phyloP scores from a whole-genome alignment of 805 yeast species.

The Barnettozyma botsteinii region DNA sequence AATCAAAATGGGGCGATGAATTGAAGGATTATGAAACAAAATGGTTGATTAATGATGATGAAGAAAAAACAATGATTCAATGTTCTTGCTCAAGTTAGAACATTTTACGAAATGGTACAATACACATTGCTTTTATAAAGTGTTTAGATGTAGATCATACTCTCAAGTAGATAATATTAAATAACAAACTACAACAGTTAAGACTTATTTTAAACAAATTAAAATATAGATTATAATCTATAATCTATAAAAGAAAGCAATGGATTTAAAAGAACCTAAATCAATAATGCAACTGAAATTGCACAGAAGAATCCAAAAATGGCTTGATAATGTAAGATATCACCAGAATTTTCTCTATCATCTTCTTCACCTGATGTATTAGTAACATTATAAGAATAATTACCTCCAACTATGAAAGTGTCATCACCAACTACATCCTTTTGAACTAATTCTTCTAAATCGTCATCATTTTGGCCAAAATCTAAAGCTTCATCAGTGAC shows the following conservation, averaged over 20 bases:
- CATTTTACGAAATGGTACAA: conserved; percentile 1
- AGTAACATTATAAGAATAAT: conserved; percentile 2
- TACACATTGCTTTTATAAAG: too few relatives aligned
- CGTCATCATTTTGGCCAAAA: conserved; percentile 1
- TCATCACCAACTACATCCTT: conserved; percentile 6
- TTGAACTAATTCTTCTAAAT: conserved; percentile 8
- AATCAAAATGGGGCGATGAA: conserved; percentile 59
- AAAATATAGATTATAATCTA: too few relatives aligned
- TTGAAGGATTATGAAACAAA: conserved; percentile 49
- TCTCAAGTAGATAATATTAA: too few relatives aligned
- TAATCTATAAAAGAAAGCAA: too few relatives aligned
- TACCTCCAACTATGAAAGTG: not conserved
- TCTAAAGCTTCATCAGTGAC: not conserved
- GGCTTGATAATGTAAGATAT: conserved; percentile 1
- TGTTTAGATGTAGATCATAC: too few relatives aligned
- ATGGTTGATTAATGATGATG: conserved; percentile 51
- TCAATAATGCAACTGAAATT: conserved; percentile 7
- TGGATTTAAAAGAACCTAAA: not conserved
- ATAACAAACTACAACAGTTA: too few relatives aligned
- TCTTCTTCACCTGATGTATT: conserved; percentile 3
- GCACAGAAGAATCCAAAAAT: conserved; percentile 6
- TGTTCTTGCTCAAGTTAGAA: conserved; percentile 59
- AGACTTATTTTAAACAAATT: too few relatives aligned
- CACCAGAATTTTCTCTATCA: conserved; percentile 7
- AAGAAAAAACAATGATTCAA: conserved; percentile 54